Evolutionary conservation across 106 monocot species (phyloP).

Genomic region (Dendrobium huoshanense): DNA sequence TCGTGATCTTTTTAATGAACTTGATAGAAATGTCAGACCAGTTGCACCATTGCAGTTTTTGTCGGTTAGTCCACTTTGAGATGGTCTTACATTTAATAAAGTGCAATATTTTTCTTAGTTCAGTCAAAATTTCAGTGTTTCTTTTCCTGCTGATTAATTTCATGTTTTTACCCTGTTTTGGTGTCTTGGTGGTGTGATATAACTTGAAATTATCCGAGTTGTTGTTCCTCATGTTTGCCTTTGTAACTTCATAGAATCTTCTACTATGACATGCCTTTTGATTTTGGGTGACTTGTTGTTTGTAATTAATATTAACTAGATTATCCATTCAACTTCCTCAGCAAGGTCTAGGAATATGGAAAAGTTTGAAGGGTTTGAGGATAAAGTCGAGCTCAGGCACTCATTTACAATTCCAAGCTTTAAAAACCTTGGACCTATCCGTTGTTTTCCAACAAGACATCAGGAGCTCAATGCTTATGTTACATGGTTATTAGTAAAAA

Average conservation of each 20-base stretch:
- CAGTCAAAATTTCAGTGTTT: background rate
- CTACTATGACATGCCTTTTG: background rate
- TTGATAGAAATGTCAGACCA: conserved; percentile 77
- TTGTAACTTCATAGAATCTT: background rate
- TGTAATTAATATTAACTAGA: background rate
- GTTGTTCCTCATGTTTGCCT: background rate
- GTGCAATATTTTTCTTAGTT: background rate
- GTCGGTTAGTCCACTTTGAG: conserved; percentile 42
- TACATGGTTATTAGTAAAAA: background rate
- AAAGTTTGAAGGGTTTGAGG: background rate
- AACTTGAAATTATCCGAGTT: background rate
- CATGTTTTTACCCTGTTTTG: background rate
- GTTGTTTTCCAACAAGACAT: background rate
- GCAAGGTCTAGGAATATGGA: background rate
- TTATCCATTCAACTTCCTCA: background rate
- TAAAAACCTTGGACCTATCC: background rate
- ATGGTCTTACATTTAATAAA: conserved; percentile 3
- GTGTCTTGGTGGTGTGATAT: background rate
- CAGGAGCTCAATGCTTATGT: background rate
- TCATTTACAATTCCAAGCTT: background rate
- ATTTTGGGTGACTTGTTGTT: background rate
- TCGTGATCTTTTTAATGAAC: conserved; percentile 82
- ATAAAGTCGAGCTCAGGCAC: background rate
- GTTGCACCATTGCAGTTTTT: conserved; percentile 91
- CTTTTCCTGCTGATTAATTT: background rate